Evolutionary conservation across 768 basidiomycete species (phyloP).

Genomic region (Favolaschia claudopus): DNA sequence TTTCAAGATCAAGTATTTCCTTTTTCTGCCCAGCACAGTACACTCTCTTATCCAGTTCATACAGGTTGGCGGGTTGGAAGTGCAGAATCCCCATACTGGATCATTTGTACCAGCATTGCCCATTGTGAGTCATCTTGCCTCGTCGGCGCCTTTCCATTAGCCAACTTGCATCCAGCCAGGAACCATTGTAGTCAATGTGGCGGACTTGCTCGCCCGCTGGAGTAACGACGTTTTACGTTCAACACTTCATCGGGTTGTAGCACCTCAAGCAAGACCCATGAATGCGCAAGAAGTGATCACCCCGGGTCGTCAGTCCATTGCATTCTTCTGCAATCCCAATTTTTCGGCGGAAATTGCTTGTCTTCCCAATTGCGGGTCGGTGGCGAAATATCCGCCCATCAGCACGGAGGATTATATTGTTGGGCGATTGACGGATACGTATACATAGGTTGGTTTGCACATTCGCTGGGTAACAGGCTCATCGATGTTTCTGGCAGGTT

Average conservation of each 20-base stretch:
- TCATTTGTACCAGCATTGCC: constrained; percentile 76
- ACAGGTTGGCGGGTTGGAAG: constrained; percentile 82
- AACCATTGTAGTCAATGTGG: constrained; percentile 85
- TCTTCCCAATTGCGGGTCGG: constrained; percentile 68
- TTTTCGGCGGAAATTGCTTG: constrained; percentile 71
- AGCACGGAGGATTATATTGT: constrained; percentile 82
- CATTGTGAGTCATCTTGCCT: constrained; percentile 60
- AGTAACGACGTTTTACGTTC: constrained; percentile 82
- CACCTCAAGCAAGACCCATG: constrained; percentile 62
- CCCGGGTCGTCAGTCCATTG: constrained; percentile 78
- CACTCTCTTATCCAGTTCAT: background rate
- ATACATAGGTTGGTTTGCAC: constrained; percentile 39
- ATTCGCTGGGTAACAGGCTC: background rate
- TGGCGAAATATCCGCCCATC: constrained; percentile 72
- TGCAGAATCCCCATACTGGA: constrained; percentile 80
- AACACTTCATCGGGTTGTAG: constrained; percentile 85
- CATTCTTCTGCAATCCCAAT: constrained; percentile 90
- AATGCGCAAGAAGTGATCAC: constrained; percentile 61
- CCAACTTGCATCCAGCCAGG: constrained; percentile 58
- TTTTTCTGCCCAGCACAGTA: constrained; percentile 16
- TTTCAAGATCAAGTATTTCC: constrained; percentile 81
- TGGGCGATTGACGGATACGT: constrained; percentile 68
- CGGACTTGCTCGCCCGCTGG: constrained; percentile 84
- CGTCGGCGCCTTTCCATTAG: background rate
- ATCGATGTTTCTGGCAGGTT: too few relatives aligned